Base-by-base conservation (phyloP, 108 stramenopile genomes). In the Cyclotella atomus region DNA sequence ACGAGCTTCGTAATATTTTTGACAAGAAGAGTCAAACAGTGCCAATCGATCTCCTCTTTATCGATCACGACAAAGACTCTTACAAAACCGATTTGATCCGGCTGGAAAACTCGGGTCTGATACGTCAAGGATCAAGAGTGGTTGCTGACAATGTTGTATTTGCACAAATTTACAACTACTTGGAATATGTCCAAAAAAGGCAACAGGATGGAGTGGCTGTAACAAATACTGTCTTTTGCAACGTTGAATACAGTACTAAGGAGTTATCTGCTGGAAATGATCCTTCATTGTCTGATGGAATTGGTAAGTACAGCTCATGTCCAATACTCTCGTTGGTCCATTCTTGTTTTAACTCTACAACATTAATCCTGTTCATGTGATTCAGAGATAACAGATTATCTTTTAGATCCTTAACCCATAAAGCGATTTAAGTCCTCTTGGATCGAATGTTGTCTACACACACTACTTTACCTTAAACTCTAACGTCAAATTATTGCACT, bases 141-240 rank as follows among this genome's bases (percentile, higher is more conserved):
- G 89, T 88, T 21, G 96, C 96, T 4, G 96, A 97, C 68, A 97
- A 97, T 84, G 92, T 97, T 2, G 9, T 97, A 16, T 88, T 91
- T 73, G 87, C 83, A 16, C 52, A 76, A 6, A 89, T 95, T 27
- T 61, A 89, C 30, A 82, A 91, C 34, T 97, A 97, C 69, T 63
- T 89, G n/a, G 46, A 70, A 3, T 87, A 91, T 83, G 82, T 97
- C 12, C 61, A 73, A 4, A 25, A 70, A 4, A 50, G 83, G 20
- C 65, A 64, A 43, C 29, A 85, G 16, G 29, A 79, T n/a, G 90
- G 87, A 0, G 62, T 91, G 46, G 90, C 87, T 2, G 33, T 53
- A 2, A 89, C 94, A 8, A 52, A 68, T 30, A 66, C 89, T n/a
- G 79, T 81, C 20, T 63, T 68, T 25, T 87, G 83, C 3, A 47